Base-by-base conservation (phyloP, 768 basidiomycete species). In the Russula vinacea region DNA sequence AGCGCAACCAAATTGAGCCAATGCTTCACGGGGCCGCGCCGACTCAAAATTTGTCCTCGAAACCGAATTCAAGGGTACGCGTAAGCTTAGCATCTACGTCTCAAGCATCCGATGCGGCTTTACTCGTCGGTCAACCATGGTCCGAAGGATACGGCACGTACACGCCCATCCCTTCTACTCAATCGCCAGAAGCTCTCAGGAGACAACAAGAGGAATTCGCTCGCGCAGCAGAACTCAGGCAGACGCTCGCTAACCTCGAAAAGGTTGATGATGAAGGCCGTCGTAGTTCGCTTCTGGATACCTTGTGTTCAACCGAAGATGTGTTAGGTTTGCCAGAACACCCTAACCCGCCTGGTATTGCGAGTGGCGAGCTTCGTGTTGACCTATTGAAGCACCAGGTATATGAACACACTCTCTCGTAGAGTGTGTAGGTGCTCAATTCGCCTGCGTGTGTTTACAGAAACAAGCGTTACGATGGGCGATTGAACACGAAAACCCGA, bases 401-500 rank as follows among this genome's bases (percentile, higher is more conserved):
- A 45, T 50, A 73, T 56, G 32, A 37, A 33, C 0, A 6, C 19
- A 17, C 14, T 14, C 1, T 29, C 17, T 11, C 59, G 7, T 9
- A 14, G 2, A 29, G n/a, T n/a, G 24, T 5, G 19, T 19, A 24
- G 5, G 16, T 55, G 11, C 58, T 56, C 32, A 60, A 14, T n/a
- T 19, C 2, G 53, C 40, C 17, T 0, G 29, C 29, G 17, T 32
- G 24, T 3, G 6, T 56, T 44, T 62, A 16, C 60, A 94, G 92
- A 85, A 77, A 56, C 92, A 94, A 83, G 92, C 86, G 1, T 74
- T 94, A 50, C 83, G 87, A 70, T 97, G 94, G 94, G 91, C 90
- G 69, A 79, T 95, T 33, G 82, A 85, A 17, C 83, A 79, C 32
- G 94, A 97, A 74, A 85, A 91, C 70, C 94, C 94, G 0, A 74